Base-by-base conservation (phyloP, 2,329 filamentous ascomycete genomes). In the Dendrostoma leiphaemia region DNA sequence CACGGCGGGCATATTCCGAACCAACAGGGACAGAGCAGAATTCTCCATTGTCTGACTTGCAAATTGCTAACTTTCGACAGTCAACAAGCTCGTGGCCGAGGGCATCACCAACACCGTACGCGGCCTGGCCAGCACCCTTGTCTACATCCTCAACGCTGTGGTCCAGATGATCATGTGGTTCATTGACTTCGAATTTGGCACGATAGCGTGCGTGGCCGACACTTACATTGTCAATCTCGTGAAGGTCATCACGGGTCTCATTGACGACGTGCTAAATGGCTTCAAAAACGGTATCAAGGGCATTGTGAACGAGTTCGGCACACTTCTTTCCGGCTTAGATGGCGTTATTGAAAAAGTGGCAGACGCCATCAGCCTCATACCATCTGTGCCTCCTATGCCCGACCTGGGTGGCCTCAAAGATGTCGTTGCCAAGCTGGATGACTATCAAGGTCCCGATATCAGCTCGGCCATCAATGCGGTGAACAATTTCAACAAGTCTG, bases 111-210 rank as follows among this genome's bases (percentile, higher is more conserved):
- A 87, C 63, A 85, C 91, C 8, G 85, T 97, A 60, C 81, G 85
- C 59, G 93, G 84, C 46, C 81, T 97, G 69, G 89, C 94, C 70
- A 78, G 84, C 38, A 85, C 94, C 73, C 79, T 97, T 48, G 78
- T 86, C 58, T 78, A 97, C 67, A 85, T 88, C 57, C 77, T 97
- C 60, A 92, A 88, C 28, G 91, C 85, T 37, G 85, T 97, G 12
- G 88, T 96, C 72, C 86, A 89, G 67, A 86, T 97, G 51, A 86
- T 97, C 59, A 78, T 97, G 60, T 99, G 97, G 72, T 83, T 91
- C 67, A 91, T 99, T 74, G 90, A 95, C 69, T 87, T 97, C 73
- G 81, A 96, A 72, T 92, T 90, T 41, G 88, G 86, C 48, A 97
- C 91, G 15, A 97, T 96, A 66, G 80, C 91, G 61, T 99, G 94